Percentiles rank a stretch among this genome's conserved stretches.
Conservation (phyloP, 352 stramenopile species). For the Halophytophthora batemanensis region DNA sequence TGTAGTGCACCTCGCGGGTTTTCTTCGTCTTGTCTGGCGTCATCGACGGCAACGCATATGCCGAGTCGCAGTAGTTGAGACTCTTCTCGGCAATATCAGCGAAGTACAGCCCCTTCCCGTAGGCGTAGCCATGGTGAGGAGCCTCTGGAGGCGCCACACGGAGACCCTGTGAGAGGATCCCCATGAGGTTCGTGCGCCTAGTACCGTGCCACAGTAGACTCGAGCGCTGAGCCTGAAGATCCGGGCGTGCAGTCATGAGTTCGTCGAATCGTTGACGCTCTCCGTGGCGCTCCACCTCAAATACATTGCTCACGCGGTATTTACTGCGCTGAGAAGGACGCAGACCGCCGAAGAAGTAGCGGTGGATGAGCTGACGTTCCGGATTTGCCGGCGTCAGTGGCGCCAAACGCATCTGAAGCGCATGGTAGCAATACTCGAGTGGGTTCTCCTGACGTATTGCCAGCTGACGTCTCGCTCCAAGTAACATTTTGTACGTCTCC, state of each 20-base stretch:
- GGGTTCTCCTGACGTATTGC: constrained; percentile 35
- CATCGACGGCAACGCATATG: constrained; percentile 43
- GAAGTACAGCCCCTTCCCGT: constrained; percentile 88
- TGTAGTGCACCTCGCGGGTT: constrained; percentile 56
- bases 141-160: constrained; percentile 85
- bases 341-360: constrained; percentile 65
- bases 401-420: constrained; percentile 58
- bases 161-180: constrained; percentile 80
- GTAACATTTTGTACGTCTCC: constrained; percentile 74
- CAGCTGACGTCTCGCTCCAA: constrained; percentile 46
- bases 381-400: constrained; percentile 23
- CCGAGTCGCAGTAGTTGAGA: constrained; percentile 61
- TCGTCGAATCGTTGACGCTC: constrained; percentile 50
- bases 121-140: constrained; percentile 76
- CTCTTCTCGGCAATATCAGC: constrained; percentile 78
- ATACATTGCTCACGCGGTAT: constrained; percentile 66
- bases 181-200: constrained; percentile 79
- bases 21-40: constrained; percentile 27
- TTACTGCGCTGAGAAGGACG: constrained; percentile 13
- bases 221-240: constrained; percentile 35
- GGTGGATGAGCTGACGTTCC: constrained; percentile 47
- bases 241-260: constrained; percentile 34
- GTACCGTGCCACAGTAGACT: constrained; percentile 86
- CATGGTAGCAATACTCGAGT: constrained; percentile 79
- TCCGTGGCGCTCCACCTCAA: constrained; percentile 56